Evolutionary conservation across 192 early-diverging fungal species (phyloP).

Genomic region (Backusella morwellensis): DNA sequence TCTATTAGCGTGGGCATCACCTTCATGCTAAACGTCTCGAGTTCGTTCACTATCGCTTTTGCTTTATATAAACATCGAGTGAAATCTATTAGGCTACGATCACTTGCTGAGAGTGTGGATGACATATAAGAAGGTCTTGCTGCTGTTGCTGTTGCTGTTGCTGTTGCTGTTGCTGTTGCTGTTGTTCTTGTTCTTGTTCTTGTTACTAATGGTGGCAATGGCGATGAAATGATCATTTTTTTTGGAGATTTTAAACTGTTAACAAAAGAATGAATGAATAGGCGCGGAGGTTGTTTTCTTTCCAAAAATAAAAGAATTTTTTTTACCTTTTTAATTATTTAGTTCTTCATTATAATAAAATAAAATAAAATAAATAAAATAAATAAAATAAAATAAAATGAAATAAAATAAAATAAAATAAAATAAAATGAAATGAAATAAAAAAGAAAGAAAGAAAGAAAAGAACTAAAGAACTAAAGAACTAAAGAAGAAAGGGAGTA

Average conservation of each 20-base stretch:
- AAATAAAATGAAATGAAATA: too few relatives aligned
- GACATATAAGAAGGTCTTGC: neutral
- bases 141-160: neutral
- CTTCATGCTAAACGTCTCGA: constrained; percentile 8
- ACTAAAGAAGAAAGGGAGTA: too few relatives aligned
- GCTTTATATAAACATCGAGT: constrained; percentile 24
- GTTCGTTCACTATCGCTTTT: constrained; percentile 18
- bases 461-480: too few relatives aligned
- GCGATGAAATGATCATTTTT: neutral
- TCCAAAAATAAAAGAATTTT: neutral
- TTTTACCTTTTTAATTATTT: neutral
- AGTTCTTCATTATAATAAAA: too few relatives aligned
- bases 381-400: too few relatives aligned
- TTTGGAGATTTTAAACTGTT: neutral
- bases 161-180: neutral
- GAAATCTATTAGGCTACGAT: constrained; percentile 24
- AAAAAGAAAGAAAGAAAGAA: too few relatives aligned
- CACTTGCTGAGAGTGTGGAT: constrained; percentile 5
- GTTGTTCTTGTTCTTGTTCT: neutral
- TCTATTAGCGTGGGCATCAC: constrained; percentile 3
- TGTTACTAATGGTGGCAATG: neutral
- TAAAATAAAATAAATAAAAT: too few relatives aligned
- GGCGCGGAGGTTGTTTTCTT: neutral
- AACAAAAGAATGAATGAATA: neutral
- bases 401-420: too few relatives aligned